Evolutionary conservation across 352 stramenopile species (phyloP).

Genomic region (Globisporangium acanthophoron): DNA sequence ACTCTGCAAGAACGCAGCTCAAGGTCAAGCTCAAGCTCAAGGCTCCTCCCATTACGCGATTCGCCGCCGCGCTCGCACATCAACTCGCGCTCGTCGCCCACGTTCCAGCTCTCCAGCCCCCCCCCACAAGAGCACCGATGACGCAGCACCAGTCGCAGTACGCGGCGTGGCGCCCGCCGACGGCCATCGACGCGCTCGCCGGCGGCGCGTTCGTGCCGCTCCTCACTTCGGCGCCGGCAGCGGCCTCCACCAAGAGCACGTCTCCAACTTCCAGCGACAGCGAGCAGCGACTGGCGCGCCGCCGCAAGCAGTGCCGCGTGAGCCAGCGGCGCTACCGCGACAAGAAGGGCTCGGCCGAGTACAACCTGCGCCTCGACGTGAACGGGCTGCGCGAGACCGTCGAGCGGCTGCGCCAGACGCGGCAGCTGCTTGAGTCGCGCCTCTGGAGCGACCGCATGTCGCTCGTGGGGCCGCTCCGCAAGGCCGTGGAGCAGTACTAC

Average conservation of each 20-base stretch:
- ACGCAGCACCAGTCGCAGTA: neutral
- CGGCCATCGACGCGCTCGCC: neutral
- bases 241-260: neutral
- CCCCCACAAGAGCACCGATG: neutral
- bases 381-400: slow-evolving; percentile 53
- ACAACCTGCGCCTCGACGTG: slow-evolving; percentile 63
- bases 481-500: slow-evolving; percentile 63
- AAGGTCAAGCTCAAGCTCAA: too few species aligned
- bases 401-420: slow-evolving; percentile 38
- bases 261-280: slow-evolving; percentile 1
- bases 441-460: slow-evolving; percentile 34
- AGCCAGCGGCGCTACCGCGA: slow-evolving; percentile 68
- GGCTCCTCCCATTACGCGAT: too few species aligned
- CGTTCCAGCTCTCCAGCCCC: neutral
- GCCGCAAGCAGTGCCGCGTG: slow-evolving; percentile 53
- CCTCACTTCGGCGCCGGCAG: neutral
- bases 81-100: neutral
- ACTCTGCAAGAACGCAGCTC: too few species aligned
- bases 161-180: neutral
- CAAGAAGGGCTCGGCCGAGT: slow-evolving; percentile 57
- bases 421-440: slow-evolving; percentile 38
- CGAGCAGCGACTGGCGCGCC: slow-evolving; percentile 29
- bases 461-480: slow-evolving; percentile 28
- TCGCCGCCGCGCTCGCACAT: neutral
- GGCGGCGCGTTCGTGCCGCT: neutral